Evolutionary conservation across 2,329 filamentous ascomycete species (phyloP), one percentile per base, ranked within the genome.

Genomic region (Samsoniella hepiali): DNA sequence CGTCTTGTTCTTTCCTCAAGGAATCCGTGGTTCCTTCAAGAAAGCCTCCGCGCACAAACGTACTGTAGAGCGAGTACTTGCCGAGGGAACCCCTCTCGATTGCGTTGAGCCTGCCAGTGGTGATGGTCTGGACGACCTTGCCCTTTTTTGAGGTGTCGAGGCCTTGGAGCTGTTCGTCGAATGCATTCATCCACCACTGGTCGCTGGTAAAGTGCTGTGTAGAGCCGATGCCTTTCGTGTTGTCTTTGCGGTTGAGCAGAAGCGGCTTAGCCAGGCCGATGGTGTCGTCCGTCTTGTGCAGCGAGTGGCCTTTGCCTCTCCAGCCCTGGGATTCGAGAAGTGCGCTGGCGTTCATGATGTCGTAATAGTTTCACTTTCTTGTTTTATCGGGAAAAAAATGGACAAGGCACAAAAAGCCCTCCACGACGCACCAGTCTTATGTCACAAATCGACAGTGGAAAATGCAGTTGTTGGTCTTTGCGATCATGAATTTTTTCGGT

Each of bases 101-200:
- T 67, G 81, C 81, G 69, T 87, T 82, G 58, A 87, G 77, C 65
- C 82, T 79, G 65, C 84, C 79, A 63, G 81, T 79, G 38, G 77
- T 79, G 66, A 85, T 74, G 64, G 84, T 83, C 80, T 89, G 78
- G 68, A 84, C 76, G 63, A 86, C 78, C 68, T 80, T 78, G 60
- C 86, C 82, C 68, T 84, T 76, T 67, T 81, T 81, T 31, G 82
- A 81, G 1, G 84, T 87, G 72, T 91, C 89, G 60, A 97, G 82
- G 4, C 89, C 90, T 75, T 95, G 90, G 67, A 97, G 79, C 63
- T 93, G 93, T 73, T 93, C 88, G 76, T 98, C 94, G 69, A 97
- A 97, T 11, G 95, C 95, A 64, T 91, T 89, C 76, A 97, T 83
- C 95, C 95, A 99, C 95, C 95, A 99, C 74, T 97, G 93, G 73